phyloP scores from a whole-genome alignment of 83 land plant genomes.

The Picea engelmannii region DNA sequence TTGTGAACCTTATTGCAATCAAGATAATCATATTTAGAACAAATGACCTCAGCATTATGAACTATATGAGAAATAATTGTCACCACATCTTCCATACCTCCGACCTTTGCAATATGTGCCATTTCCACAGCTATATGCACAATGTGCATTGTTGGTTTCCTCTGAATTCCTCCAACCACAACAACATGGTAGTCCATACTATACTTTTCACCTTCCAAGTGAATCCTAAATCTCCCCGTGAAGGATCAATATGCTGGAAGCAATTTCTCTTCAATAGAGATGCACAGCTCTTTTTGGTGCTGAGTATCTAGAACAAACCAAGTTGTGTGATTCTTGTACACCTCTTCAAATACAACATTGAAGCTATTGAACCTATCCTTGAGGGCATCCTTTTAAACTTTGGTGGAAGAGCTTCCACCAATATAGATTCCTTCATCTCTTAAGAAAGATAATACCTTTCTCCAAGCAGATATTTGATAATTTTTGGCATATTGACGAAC shows the following conservation, averaged over 20 bases:
- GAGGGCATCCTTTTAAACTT: constrained; percentile 59
- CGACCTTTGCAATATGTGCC: too few relatives aligned
- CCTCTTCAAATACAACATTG: constrained; percentile 84
- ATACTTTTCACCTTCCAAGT: constrained; percentile 75
- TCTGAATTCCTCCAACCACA: too few relatives aligned
- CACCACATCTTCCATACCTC: too few relatives aligned
- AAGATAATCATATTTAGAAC: too few relatives aligned
- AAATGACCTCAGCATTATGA: too few relatives aligned
- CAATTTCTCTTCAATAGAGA: constrained; percentile 81
- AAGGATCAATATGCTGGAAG: constrained; percentile 88
- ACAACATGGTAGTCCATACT: too few relatives aligned
- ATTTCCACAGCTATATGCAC: too few relatives aligned
- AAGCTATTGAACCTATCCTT: constrained; percentile 92
- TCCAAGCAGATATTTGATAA: constrained; percentile 88
- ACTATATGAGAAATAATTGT: too few relatives aligned
- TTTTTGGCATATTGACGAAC: constrained; percentile 70
- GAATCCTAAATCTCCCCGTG: constrained; percentile 64
- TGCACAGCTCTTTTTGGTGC: constrained; percentile 77
- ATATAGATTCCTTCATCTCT: constrained; percentile 83
- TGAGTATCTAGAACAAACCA: constrained; percentile 91
- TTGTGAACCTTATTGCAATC: too few relatives aligned
- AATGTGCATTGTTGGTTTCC: too few relatives aligned
- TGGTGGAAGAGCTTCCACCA: constrained; percentile 48
- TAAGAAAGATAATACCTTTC: constrained; percentile 58
- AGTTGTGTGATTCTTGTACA: constrained; percentile 71